These are phyloP conservation scores for Neonectria faginata DNA, from an alignment of 2,329 filamentous ascomycete species.

Conservation along the genomic window DNA sequence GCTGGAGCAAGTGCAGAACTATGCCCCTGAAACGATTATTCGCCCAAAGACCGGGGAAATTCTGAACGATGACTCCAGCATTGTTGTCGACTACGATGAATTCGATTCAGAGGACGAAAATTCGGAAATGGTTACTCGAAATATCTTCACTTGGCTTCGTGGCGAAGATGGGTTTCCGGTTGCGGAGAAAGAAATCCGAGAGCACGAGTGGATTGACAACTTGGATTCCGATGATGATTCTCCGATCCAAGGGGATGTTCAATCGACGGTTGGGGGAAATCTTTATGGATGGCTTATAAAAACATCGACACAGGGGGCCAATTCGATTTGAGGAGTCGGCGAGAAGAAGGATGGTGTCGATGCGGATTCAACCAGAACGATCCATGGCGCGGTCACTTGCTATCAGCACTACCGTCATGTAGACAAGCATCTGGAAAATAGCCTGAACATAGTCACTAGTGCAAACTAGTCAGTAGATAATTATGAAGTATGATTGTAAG, in stretches of 20 bases:
- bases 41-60: constrained; percentile 12
- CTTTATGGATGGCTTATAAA: constrained; percentile 25
- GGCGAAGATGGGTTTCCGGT: constrained; percentile 45
- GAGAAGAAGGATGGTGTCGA: no score
- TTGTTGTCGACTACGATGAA: constrained; percentile 19
- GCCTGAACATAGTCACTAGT: no score
- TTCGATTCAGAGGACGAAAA: constrained; percentile 30
- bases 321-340: constrained; percentile 7
- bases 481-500: no score
- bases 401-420: no score
- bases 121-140: constrained; percentile 43
- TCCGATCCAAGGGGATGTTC: constrained; percentile 22
- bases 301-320: constrained; percentile 20
- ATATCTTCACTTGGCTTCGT: constrained; percentile 48
- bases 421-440: no score
- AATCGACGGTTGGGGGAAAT: constrained; percentile 20
- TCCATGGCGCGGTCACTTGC: no score
- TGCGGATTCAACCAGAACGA: no score
- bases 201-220: constrained; percentile 48
- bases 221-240: constrained; percentile 39
- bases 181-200: constrained; percentile 43
- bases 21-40: background rate
- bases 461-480: no score
- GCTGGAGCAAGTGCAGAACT: background rate
- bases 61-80: background rate